Evolutionary conservation across 169 alveolate genomes (phyloP).

Genomic region (Plasmodium gallinaceum): DNA sequence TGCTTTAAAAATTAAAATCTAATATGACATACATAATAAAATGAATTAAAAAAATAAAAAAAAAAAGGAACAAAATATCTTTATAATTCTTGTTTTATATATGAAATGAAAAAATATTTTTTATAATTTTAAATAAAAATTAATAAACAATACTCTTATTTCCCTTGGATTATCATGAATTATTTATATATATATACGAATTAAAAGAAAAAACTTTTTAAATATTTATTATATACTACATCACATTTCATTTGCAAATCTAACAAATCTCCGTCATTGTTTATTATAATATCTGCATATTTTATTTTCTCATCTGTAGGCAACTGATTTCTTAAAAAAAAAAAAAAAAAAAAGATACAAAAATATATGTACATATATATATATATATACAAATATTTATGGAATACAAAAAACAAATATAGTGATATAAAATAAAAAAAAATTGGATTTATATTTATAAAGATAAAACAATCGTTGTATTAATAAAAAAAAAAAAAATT

Average conservation of each 20-base stretch:
- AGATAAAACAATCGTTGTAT: too few relatives aligned
- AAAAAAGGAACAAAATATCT: too few relatives aligned
- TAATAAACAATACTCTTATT: too few relatives aligned
- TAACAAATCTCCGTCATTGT: slow-evolving; percentile 77
- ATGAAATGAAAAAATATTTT: too few relatives aligned
- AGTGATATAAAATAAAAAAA: too few relatives aligned
- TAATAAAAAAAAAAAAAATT: too few relatives aligned
- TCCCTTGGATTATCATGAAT: too few relatives aligned
- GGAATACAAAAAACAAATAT: too few relatives aligned
- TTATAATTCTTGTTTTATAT: too few relatives aligned
- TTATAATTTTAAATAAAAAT: too few relatives aligned
- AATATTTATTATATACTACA: slow-evolving; percentile 72
- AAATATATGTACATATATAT: neutral
- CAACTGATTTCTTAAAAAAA: slow-evolving; percentile 56
- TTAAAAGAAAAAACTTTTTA: slow-evolving; percentile 74
- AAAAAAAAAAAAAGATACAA: neutral
- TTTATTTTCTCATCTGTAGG: slow-evolving; percentile 76
- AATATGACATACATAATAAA: slow-evolving; percentile 6
- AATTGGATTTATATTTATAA: too few relatives aligned
- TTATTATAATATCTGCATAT: slow-evolving; percentile 73
- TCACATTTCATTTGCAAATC: slow-evolving; percentile 76
- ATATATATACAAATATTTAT: neutral
- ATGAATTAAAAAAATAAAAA: slow-evolving; percentile 8
- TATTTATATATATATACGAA: neutral
- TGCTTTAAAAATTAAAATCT: slow-evolving; percentile 40